phyloP scores from a whole-genome alignment of 768 basidiomycete genomes.

The Mycena crocata region DNA sequence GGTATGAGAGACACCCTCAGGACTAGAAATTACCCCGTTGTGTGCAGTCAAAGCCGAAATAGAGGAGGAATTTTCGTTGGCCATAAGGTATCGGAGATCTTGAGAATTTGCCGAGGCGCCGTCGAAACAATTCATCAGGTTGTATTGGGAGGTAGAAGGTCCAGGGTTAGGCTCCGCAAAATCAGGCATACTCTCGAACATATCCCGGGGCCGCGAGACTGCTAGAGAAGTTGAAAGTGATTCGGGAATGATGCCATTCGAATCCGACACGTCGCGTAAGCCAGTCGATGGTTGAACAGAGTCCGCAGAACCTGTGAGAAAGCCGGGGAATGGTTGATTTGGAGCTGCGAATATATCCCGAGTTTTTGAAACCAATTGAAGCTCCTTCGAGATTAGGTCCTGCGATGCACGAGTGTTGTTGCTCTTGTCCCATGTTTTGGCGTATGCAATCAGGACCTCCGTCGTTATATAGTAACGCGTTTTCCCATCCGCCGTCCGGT shows the following conservation, averaged over 20 bases:
- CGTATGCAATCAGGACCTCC: not conserved
- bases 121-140: too few relatives aligned
- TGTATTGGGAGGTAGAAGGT: too few relatives aligned
- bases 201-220: not conserved
- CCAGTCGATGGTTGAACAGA: not conserved
- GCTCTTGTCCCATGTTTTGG: not conserved
- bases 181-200: not conserved
- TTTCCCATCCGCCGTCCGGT: conserved; percentile 16
- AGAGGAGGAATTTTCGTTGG: too few relatives aligned
- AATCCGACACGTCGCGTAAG: not conserved
- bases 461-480: conserved; percentile 6
- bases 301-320: conserved; percentile 1
- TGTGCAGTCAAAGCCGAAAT: not conserved
- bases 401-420: conserved; percentile 3
- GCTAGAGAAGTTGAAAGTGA: not conserved
- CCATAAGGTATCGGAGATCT: too few relatives aligned
- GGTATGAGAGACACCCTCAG: too few relatives aligned
- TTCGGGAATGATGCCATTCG: not conserved
- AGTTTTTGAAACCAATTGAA: not conserved
- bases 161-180: not conserved
- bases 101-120: too few relatives aligned
- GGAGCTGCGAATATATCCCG: not conserved
- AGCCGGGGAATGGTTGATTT: not conserved
- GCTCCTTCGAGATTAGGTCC: not conserved
- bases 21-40: not conserved